phyloP scores from a whole-genome alignment of 169 alveolate genomes.

The Plasmodium gaboni region DNA sequence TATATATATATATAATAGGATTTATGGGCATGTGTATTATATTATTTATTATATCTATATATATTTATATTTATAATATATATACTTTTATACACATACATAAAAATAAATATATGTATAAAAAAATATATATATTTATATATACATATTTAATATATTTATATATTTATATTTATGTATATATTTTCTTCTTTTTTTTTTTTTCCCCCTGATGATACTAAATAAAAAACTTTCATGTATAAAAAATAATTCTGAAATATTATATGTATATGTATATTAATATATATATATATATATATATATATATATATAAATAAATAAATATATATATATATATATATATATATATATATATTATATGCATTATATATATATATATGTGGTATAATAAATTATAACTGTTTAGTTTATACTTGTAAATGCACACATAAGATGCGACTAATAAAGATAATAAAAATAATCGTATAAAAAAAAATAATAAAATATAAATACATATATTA shows the following conservation, averaged over 20 bases:
- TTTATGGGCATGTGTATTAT: no score
- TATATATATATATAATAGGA: neutral
- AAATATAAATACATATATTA: no score
- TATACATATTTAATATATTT: conserved; percentile 14
- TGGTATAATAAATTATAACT: conserved; percentile 14
- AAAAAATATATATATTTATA: neutral
- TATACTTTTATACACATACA: no score
- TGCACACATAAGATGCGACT: neutral
- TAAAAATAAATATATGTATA: no score
- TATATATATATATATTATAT: conserved; percentile 4
- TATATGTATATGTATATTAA: neutral
- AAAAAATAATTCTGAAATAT: no score
- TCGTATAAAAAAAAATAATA: no score
- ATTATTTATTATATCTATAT: no score
- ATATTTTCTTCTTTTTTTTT: neutral
- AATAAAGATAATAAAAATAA: conserved; percentile 14
- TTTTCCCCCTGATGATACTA: no score
- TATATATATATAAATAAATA: neutral
- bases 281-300: neutral
- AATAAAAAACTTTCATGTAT: no score
- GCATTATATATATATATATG: conserved; percentile 10
- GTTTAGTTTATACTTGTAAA: conserved; percentile 3
- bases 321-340: conserved; percentile 1
- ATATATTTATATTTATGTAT: neutral
- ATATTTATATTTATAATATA: no score